phyloP scores from a whole-genome alignment of 805 yeast genomes.

The Kuraishia cidri region DNA sequence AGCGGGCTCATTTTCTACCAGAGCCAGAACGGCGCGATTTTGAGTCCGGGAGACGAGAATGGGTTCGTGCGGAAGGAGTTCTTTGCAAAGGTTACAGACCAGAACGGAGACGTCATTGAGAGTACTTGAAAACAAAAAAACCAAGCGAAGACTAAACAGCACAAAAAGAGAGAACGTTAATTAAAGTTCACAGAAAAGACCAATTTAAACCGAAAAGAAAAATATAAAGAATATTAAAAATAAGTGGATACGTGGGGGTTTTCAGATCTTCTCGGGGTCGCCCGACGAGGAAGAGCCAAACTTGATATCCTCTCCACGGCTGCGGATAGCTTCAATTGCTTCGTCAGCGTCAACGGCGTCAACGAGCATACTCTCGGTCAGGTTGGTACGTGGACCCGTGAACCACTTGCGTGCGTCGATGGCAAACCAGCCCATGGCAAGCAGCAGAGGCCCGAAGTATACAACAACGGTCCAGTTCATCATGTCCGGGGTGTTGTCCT shows the following conservation, averaged over 20 bases:
- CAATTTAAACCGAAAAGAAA: no score
- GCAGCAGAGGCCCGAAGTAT: conserved; percentile 48
- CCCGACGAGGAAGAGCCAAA: background rate
- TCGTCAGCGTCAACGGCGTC: conserved; percentile 13
- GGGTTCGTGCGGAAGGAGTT: conserved; percentile 40
- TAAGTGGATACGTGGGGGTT: no score
- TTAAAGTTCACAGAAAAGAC: background rate
- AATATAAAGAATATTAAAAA: background rate
- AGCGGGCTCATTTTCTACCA: conserved; percentile 42
- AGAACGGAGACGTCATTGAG: conserved; percentile 7
- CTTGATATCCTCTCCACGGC: conserved; percentile 7
- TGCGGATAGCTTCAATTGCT: conserved; percentile 10
- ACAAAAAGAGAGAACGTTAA: background rate
- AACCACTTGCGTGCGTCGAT: conserved; percentile 51
- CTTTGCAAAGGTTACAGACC: conserved; percentile 24
- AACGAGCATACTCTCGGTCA: conserved; percentile 25
- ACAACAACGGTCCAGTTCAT: conserved; percentile 66
- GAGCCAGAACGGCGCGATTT: conserved; percentile 68
- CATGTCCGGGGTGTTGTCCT: conserved; percentile 20
- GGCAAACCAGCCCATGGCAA: conserved; percentile 40
- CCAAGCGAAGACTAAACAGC: background rate
- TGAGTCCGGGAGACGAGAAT: conserved; percentile 49
- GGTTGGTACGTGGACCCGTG: conserved; percentile 50
- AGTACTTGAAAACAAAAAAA: background rate
- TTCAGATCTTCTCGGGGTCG: no score